phyloP scores from a whole-genome alignment of 176 grass and related monocot genomes.

The Saccharum spontaneum region DNA sequence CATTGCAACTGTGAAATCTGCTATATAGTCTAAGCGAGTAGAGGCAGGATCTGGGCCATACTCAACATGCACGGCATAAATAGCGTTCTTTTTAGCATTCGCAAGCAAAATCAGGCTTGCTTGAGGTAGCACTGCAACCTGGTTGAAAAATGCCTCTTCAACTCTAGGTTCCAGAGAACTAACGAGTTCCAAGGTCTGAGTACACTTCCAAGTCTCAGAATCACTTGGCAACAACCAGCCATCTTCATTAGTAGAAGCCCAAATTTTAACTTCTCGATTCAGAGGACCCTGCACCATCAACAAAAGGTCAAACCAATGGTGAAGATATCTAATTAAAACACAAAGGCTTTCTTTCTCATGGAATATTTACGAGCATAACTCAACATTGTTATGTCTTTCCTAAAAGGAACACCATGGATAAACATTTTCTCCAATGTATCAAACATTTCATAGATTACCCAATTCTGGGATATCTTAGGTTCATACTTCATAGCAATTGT shows the following conservation, averaged over 20 bases:
- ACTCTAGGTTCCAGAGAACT: slow-evolving; percentile 68
- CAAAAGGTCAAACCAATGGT: slow-evolving; percentile 8
- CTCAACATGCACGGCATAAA: slow-evolving; percentile 96
- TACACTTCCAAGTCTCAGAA: slow-evolving; percentile 89
- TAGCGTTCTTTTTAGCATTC: slow-evolving; percentile 98
- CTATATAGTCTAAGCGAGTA: slow-evolving; percentile 90
- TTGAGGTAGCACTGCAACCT: slow-evolving; percentile 77
- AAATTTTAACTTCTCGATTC: slow-evolving; percentile 94
- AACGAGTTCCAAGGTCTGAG: slow-evolving; percentile 82
- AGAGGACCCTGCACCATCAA: slow-evolving; percentile 73
- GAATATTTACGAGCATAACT: not conserved
- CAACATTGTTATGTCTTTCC: not conserved
- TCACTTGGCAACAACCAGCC: slow-evolving; percentile 82
- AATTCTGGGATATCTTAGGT: not conserved
- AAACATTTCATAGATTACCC: slow-evolving; percentile 10
- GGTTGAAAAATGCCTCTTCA: slow-evolving; percentile 96
- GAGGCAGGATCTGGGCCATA: slow-evolving; percentile 72
- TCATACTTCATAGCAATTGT: slow-evolving; percentile 14
- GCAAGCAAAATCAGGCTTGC: slow-evolving; percentile 95
- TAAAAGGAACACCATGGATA: slow-evolving; percentile 6
- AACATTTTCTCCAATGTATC: not conserved
- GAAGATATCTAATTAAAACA: not conserved
- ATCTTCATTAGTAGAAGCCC: slow-evolving; percentile 82
- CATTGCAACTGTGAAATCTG: slow-evolving; percentile 98
- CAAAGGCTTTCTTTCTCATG: not conserved